Conservation (phyloP, 805 yeast genomes). For the Wickerhamomyces rabaulensis region DNA sequence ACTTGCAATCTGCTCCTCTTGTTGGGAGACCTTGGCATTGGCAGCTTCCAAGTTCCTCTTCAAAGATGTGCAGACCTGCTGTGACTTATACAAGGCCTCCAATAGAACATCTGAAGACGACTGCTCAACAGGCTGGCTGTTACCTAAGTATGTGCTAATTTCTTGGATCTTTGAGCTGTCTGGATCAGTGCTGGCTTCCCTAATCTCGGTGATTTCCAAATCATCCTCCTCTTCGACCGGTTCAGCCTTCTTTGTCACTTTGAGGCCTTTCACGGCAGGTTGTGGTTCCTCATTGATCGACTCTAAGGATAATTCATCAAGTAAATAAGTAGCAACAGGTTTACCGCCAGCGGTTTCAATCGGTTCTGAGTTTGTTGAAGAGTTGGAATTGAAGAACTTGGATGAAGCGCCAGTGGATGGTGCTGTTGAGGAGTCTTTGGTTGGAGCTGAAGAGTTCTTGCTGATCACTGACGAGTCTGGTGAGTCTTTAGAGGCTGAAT, state of each 20-base stretch:
- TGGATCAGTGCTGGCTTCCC: slow-evolving; percentile 18
- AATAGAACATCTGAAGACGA: slow-evolving; percentile 26
- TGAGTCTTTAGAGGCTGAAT: slow-evolving; percentile 1
- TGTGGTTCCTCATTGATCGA: neutral
- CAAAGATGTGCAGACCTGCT: slow-evolving; percentile 28
- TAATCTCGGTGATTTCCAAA: slow-evolving; percentile 36
- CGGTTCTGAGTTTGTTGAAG: neutral
- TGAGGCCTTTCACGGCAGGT: neutral
- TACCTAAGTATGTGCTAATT: neutral
- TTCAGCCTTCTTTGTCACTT: neutral
- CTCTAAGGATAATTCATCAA: slow-evolving; percentile 6
- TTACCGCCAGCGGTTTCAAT: slow-evolving; percentile 3
- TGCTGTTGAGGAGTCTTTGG: neutral
- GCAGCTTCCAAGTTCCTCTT: slow-evolving; percentile 28
- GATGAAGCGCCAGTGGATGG: slow-evolving; percentile 10
- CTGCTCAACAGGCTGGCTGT: neutral
- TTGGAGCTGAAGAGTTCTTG: neutral
- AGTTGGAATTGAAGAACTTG: slow-evolving; percentile 4
- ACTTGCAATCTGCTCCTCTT: slow-evolving; percentile 20
- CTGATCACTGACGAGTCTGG: neutral
- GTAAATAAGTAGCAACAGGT: neutral
- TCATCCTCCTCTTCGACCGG: slow-evolving; percentile 25
- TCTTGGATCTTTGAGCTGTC: neutral
- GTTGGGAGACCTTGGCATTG: slow-evolving; percentile 22
- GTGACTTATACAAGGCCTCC: slow-evolving; percentile 36